Percentiles rank a stretch among this genome's conserved stretches.
Evolutionary conservation across 345 rosid species (phyloP).

Genomic region (Firmiana major): DNA sequence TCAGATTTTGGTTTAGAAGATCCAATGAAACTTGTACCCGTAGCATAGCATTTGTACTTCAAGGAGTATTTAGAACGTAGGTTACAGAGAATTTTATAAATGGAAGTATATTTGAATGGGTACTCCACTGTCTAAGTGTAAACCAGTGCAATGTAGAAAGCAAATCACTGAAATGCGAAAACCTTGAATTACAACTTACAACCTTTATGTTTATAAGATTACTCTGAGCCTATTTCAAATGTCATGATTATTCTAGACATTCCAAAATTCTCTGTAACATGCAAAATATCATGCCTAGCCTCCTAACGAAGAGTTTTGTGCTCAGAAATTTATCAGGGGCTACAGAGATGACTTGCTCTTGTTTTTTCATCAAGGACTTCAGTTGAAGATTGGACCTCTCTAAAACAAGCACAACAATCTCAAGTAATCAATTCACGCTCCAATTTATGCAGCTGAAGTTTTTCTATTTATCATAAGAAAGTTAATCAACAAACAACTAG

Average conservation of each 20-base stretch:
- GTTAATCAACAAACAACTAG: background rate
- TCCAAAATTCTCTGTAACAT: background rate
- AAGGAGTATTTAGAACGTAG: background rate
- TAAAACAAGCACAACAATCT: background rate
- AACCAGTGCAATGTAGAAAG: no score
- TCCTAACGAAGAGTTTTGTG: no score
- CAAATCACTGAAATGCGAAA: no score
- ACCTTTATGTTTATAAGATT: no score
- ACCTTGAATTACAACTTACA: no score
- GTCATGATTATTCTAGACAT: background rate
- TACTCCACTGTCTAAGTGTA: no score
- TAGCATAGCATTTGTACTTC: background rate
- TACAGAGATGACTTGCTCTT: background rate
- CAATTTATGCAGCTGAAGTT: background rate
- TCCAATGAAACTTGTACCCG: background rate
- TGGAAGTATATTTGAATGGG: background rate
- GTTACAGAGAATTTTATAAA: background rate
- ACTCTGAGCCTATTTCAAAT: no score
- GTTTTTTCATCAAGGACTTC: background rate
- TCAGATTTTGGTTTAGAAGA: background rate
- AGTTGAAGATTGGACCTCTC: background rate
- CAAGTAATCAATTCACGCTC: background rate
- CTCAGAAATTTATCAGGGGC: no score
- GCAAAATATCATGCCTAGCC: background rate
- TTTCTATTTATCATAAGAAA: background rate